These are phyloP conservation scores for Suhomyces taliae DNA, from an alignment of 1,139 yeast genomes.

Conservation along the genomic window DNA sequence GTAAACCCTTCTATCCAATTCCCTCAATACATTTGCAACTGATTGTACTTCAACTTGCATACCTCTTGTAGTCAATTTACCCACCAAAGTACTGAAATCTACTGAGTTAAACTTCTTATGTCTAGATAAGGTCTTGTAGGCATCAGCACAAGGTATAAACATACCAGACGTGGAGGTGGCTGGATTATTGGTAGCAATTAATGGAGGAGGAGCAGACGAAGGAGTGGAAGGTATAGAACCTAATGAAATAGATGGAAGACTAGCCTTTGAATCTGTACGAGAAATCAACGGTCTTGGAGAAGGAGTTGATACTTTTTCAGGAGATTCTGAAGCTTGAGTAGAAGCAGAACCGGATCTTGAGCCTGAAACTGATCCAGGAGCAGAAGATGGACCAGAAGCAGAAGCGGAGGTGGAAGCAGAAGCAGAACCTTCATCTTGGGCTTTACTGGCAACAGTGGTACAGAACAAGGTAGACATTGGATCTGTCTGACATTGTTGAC, in stretches of 20 bases:
- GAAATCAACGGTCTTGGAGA: slow-evolving; percentile 15
- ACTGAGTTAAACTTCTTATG: slow-evolving; percentile 74
- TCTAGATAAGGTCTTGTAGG: slow-evolving; percentile 78
- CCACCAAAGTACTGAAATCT: slow-evolving; percentile 72
- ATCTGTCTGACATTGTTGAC: slow-evolving; percentile 79
- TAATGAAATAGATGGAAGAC: slow-evolving; percentile 14
- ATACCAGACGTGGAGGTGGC: slow-evolving; percentile 39
- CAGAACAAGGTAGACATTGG: slow-evolving; percentile 90
- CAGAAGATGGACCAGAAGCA: slow-evolving; percentile 9
- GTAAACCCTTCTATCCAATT: slow-evolving; percentile 69
- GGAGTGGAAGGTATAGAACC: slow-evolving; percentile 24
- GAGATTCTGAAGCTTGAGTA: background rate
- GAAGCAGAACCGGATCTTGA: no score
- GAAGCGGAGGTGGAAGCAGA: background rate
- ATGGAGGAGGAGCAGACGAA: slow-evolving; percentile 20
- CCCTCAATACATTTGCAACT: slow-evolving; percentile 79
- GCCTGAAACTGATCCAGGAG: background rate
- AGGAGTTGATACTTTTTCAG: slow-evolving; percentile 6
- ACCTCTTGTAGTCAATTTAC: slow-evolving; percentile 75
- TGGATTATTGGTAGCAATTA: slow-evolving; percentile 18
- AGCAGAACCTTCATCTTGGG: slow-evolving; percentile 23
- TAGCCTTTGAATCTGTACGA: slow-evolving; percentile 16
- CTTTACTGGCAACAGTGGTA: slow-evolving; percentile 72
- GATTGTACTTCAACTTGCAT: slow-evolving; percentile 88
- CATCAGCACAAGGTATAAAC: slow-evolving; percentile 85